Evolutionary conservation across 257 asterid species (phyloP).

Genomic region (Fraxinus excelsior): DNA sequence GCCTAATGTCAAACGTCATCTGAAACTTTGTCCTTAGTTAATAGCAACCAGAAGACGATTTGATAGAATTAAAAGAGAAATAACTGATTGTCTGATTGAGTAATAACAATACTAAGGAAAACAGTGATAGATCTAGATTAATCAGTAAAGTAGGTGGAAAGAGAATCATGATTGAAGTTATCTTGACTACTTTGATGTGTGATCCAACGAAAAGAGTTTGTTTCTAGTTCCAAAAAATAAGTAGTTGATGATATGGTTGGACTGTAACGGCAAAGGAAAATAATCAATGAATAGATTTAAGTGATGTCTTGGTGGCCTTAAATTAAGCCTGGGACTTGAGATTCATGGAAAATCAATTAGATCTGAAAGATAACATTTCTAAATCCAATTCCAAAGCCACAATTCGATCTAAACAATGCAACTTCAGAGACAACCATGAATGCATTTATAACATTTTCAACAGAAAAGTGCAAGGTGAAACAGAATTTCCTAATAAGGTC

Average conservation of each 20-base stretch:
- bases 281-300: background rate
- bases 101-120: background rate
- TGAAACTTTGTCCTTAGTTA: background rate
- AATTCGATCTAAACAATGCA: background rate
- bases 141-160: background rate
- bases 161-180: background rate
- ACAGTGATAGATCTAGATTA: background rate
- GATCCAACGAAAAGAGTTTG: background rate
- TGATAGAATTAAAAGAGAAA: background rate
- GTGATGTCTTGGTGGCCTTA: background rate
- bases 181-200: background rate
- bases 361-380: background rate
- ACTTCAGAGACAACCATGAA: background rate
- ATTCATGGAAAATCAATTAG: background rate
- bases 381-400: background rate
- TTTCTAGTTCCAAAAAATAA: background rate
- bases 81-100: background rate
- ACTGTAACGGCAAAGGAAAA: background rate
- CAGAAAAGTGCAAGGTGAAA: background rate
- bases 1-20: background rate
- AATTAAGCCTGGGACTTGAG: background rate
- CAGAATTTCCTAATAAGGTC: background rate
- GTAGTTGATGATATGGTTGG: background rate
- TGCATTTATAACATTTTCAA: background rate
- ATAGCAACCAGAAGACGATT: background rate